Evolutionary conservation across 768 basidiomycete species (phyloP), one percentile per base, ranked within the genome.

Genomic region (Podaxis carcinomalis): DNA sequence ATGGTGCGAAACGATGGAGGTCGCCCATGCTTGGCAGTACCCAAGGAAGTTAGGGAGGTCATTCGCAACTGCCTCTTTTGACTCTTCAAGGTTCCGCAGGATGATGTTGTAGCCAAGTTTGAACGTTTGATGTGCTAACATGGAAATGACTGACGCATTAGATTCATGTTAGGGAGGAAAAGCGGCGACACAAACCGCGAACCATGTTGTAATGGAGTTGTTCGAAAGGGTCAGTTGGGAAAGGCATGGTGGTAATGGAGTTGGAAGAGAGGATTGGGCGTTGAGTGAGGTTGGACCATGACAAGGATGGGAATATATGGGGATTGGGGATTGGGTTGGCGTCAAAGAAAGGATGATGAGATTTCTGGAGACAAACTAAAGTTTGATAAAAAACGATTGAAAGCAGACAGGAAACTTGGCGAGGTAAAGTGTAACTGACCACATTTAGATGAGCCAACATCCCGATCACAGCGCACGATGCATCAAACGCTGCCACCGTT

Each of bases 181-280:
- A 32, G 32, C 4, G 50, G 23, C 14, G 35, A 7, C 23, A 36
- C 42, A 1, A 14, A 50, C 35, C 47, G 52, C 51, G 51, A 25
- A 60, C 42, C 51, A 60, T 60, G 13, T 54, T 54, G 19, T 60
- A 53, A 25, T 60, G 59, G 2, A 60, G 28, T n/a, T 47, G 42
- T 14, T 54, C 52, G 23, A 47, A 57, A 16, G 56, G 32, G 14
- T 57, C 47, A 9, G 40, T 60, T 36, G 59, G 59, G 23, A 37
- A 53, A 23, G 59, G 32, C 52, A 60, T 60, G 40, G 16, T 44
- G 16, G n/a, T 37, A 5, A 9, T n/a, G 21, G 23, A 23, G 46
- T 47, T 47, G 46, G 21, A 21, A 47, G 7, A 47, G 46, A 23
- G 19, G 21, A n/a, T 21, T 21, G 46, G 14, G 9, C 7, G 32